Base-by-base conservation (phyloP, 495 filamentous ascomycete species). In the Penicillium paxilli region DNA sequence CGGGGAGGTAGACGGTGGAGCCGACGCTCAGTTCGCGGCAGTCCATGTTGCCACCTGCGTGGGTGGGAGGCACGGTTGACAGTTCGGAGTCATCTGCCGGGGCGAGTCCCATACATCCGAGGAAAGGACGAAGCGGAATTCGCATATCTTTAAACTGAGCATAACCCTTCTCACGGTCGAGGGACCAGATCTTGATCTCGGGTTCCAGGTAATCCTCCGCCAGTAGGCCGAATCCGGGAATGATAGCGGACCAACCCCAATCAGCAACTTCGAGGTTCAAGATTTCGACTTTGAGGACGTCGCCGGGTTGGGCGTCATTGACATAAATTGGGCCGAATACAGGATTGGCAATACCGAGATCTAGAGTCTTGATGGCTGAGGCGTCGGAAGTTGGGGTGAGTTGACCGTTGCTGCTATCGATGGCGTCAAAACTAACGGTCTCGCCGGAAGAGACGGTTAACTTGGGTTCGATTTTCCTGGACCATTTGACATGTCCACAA, bases 391-490 rank as follows among this genome's bases (percentile, higher is more conserved):
- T 50, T 1, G 64, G 52, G 10, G 63, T 60, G 42, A 81, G 71
- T 58, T 81, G 78, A 47, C 76, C 77, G 53, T 78, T 73, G 61
- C 78, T 78, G 49, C 78, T 78, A 55, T 80, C 77, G 32, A 74
- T 69, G 16, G 76, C 66, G 58, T 80, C 77, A 55, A 81, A 79
- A 14, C 72, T 65, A 44, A 80, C 64, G 3, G 66, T 69, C 35
- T 68, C 54, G 6, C 77, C 75, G 5, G 78, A 79, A 0, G 69
- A 56, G 44, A 81, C 69, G n/a, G 73, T 76, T 42, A 76, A 55
- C 10, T 73, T 72, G 10, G 78, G 77, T 11, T 63, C 46, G 32
- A 76, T 65, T n/a, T 74, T 65, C 46, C 72, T 71, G 37, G 75
- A 73, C 78, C 78, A 81, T 58, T 72, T 76, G 7, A 74, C 68